Evolutionary conservation across 1,284 basidiomycete genomes (phyloP), one percentile per base, ranked within the genome.

Genomic region (Trametes sp.): DNA sequence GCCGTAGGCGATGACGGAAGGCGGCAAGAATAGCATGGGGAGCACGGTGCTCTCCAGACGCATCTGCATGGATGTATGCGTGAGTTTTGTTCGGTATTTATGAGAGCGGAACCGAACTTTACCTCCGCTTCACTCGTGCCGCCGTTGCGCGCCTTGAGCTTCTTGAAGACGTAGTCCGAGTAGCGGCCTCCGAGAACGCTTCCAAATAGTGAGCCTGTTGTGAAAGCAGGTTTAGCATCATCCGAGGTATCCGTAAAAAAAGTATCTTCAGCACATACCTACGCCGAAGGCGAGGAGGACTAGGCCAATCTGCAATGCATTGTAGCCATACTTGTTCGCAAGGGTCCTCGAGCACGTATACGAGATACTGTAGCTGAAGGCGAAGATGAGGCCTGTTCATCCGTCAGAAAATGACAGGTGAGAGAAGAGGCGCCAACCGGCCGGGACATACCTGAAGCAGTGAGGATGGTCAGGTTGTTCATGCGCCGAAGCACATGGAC

Each of bases 291-390:
- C 78, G 21, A 96, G 82, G 9, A 95, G 82, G 8, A 94, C 86
- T 26, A 95, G 75, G 11, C 94, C 94, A 57, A 92, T 86, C 55
- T 87, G 80, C 3, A 95, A 79, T 0, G 94, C 80, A 56, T 86
- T 79, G 74, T 90, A 95, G 35, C 82, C 75, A 70, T 96, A 96
- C 9, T 82, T 78, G 28, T 78, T 77, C 5, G 74, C 83, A 21
- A 94, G 80, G 1, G 90, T 93, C 54, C 90, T 80, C 11, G 91
- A 83, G 13, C 87, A 87, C 0, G 92, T 94, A 74, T 93, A 95
- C 1, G 81, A 74, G 45, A 91, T 82, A 45, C 86, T 83, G 73
- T 90, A 95, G 53, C 82, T 85, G 62, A 88, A 89, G 0, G 87
- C 87, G 70, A 92, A 95, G n/a, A 91, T 74, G n/a, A 90, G 53